A percentile compares a stretch with the other conserved stretches of the same genome.
These are phyloP conservation scores for Mikania micrantha DNA, from an alignment of 129 eudicot species.

Conservation along the genomic window DNA sequence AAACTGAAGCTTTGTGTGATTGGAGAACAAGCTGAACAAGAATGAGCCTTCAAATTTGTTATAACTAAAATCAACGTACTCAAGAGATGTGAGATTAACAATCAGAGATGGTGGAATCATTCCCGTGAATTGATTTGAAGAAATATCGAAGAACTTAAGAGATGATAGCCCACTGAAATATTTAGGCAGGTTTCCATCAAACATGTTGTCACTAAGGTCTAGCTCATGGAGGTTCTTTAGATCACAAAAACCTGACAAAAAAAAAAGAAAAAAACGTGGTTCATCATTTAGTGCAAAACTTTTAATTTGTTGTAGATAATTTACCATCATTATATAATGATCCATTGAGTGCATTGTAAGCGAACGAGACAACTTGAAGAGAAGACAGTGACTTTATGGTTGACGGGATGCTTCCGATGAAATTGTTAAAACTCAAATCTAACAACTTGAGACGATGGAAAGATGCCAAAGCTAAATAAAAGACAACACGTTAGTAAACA, in stretches of 20 bases:
- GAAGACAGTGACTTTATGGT: constrained; percentile 3
- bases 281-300: neutral
- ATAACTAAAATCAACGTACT: constrained; percentile 13
- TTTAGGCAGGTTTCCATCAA: constrained; percentile 3
- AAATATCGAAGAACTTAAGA: constrained; percentile 15
- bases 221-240: constrained; percentile 20
- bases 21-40: no score
- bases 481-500: no score
- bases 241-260: constrained; percentile 18
- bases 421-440: neutral
- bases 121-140: constrained; percentile 6
- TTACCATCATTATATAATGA: neutral
- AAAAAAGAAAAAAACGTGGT: neutral
- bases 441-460: no score
- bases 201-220: constrained; percentile 10
- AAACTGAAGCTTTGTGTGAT: constrained; percentile 19
- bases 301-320: neutral
- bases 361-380: neutral
- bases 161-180: constrained; percentile 24
- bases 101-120: neutral
- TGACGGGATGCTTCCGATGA: constrained; percentile 22
- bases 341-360: neutral
- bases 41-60: constrained; percentile 23
- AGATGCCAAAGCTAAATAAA: no score
- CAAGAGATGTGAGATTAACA: constrained; percentile 1